Conservation (phyloP, 1,139 yeast species). For the Taphrina betulina region DNA sequence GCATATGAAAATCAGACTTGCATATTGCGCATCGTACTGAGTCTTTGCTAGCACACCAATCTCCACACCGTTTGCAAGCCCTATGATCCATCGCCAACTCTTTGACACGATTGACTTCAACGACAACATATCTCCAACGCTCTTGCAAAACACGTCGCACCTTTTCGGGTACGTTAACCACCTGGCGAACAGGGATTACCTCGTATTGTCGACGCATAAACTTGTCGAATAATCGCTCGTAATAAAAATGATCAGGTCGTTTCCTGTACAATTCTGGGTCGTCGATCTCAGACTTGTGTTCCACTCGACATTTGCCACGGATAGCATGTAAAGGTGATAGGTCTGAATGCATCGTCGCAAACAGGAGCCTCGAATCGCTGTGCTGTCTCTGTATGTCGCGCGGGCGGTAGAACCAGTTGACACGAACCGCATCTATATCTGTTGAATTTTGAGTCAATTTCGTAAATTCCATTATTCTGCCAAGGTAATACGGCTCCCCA, state of each 20-base stretch:
- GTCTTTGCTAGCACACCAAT: conserved; percentile 78
- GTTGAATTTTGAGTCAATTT: conserved; percentile 45
- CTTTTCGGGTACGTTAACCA: conserved; percentile 59
- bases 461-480: conserved; percentile 76
- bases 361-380: conserved; percentile 70
- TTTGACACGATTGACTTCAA: conserved; percentile 68
- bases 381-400: conserved; percentile 72
- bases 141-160: conserved; percentile 64
- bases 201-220: conserved; percentile 84
- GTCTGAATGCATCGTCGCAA: conserved; percentile 85
- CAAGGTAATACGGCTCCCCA: conserved; percentile 91
- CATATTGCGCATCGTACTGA: conserved; percentile 85
- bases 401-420: conserved; percentile 92
- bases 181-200: conserved; percentile 59
- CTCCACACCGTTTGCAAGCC: conserved; percentile 72
- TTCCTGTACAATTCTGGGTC: conserved; percentile 57
- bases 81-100: conserved; percentile 64
- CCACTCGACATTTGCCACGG: conserved; percentile 72
- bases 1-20: conserved; percentile 67
- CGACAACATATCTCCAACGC: conserved; percentile 70
- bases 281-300: conserved; percentile 64
- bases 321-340: conserved; percentile 73
- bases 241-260: conserved; percentile 73
- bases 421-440: conserved; percentile 58
- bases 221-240: conserved; percentile 80